Evolutionary conservation across 2,329 filamentous ascomycete species (phyloP).

Genomic region (Pyrenochaeta sp.): DNA sequence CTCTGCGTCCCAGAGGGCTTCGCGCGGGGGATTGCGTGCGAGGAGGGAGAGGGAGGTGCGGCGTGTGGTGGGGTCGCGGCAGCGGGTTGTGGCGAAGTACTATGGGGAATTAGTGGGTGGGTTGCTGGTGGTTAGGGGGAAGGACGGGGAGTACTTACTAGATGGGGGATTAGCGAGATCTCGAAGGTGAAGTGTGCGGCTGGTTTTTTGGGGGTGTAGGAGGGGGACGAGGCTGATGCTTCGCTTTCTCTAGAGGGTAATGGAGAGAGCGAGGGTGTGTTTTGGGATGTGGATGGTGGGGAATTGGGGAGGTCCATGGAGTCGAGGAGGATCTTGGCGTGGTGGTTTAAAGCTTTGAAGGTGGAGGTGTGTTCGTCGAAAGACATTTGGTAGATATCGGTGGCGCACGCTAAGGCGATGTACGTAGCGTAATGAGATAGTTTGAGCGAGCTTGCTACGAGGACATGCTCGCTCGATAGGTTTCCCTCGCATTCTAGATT

Average conservation of each 20-base stretch:
- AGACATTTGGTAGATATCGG: slow-evolving; percentile 11
- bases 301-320: slow-evolving; percentile 11
- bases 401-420: slow-evolving; percentile 16
- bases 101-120: not conserved
- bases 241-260: not conserved
- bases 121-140: slow-evolving; percentile 16
- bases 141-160: slow-evolving; percentile 9
- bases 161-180: slow-evolving; percentile 17
- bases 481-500: slow-evolving; percentile 1
- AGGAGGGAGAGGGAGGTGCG: slow-evolving; percentile 27
- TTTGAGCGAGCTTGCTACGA: slow-evolving; percentile 23
- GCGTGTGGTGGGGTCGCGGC: slow-evolving; percentile 28
- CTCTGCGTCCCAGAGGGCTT: slow-evolving; percentile 31
- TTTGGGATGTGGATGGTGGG: slow-evolving; percentile 1
- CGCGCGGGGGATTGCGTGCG: slow-evolving; percentile 18
- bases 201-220: not conserved
- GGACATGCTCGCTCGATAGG: slow-evolving; percentile 8
- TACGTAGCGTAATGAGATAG: slow-evolving; percentile 20
- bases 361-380: slow-evolving; percentile 22
- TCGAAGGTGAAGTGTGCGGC: slow-evolving; percentile 31
- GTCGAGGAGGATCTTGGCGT: slow-evolving; percentile 26
- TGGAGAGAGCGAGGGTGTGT: not conserved
- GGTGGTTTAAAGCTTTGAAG: slow-evolving; percentile 24
- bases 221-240: not conserved
- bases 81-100: slow-evolving; percentile 17